Conservation (phyloP, 2,329 filamentous ascomycete species). For the Lasiodiplodia sp. region DNA sequence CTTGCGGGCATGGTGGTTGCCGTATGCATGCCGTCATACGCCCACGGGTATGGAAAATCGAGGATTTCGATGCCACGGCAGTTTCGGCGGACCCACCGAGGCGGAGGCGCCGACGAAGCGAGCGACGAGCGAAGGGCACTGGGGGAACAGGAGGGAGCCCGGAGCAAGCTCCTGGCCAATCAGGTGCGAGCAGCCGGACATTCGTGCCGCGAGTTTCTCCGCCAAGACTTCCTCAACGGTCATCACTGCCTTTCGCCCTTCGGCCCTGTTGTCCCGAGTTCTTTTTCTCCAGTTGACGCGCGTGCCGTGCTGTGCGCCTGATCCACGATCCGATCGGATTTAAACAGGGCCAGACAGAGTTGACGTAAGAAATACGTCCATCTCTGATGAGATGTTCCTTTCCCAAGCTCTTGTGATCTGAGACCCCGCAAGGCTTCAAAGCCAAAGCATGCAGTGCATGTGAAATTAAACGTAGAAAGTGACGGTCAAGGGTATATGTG, state of each 20-base stretch:
- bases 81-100: conserved; percentile 16
- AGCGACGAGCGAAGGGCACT: background rate
- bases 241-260: background rate
- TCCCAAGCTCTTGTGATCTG: background rate
- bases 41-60: conserved; percentile 1
- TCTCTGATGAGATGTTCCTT: background rate
- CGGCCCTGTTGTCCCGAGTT: conserved; percentile 6
- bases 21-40: conserved; percentile 4
- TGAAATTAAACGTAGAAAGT: background rate
- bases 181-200: background rate
- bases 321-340: conserved; percentile 10
- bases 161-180: conserved; percentile 23
- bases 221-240: conserved; percentile 17
- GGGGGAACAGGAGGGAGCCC: background rate
- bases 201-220: background rate
- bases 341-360: background rate
- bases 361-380: conserved; percentile 18
- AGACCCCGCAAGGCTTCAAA: background rate
- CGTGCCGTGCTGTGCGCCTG: conserved; percentile 5
- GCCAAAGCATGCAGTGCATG: background rate
- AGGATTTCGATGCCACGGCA: conserved; percentile 15
- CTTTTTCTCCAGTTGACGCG: background rate
- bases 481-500: background rate
- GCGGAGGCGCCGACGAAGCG: conserved; percentile 15
- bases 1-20: background rate